Evolutionary conservation across 2,329 filamentous ascomycete genomes (phyloP), one percentile per base, ranked within the genome.

Genomic region (Verticillium isaacii): DNA sequence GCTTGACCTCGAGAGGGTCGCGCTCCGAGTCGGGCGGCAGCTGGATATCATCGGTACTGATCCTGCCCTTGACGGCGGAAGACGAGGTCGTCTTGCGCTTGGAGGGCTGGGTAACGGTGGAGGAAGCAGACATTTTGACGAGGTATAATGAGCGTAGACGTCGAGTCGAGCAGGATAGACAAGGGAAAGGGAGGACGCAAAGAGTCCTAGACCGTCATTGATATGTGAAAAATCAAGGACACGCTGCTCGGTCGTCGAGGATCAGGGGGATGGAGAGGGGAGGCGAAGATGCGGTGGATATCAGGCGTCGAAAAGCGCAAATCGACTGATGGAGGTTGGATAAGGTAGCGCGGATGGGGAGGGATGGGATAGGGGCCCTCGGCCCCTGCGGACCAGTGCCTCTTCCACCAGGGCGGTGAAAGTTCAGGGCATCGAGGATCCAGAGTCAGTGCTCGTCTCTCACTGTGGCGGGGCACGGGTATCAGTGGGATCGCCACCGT

Each of bases 1-100:
- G 74, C 59, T 74, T 74, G n/a, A 70, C 66, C 68, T 79, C 77
- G 60, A 77, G 65, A 36, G 73, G 70, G 60, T 83, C 75, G 60
- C 75, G 71, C 62, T 78, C 72, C 57, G 71, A 65, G 25, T 69
- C 64, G 41, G 66, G 58, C 23, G 58, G 37, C 62, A 60, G 45
- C 37, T 57, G 64, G 41, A 63, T 60, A 19, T 69, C 63, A n/a
- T 67, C 61, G 52, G 66, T 63, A 55, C 64, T 63, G 60, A 62
- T 60, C 39, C 63, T 63, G 58, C 63, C 68, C 45, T 67, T 65
- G 62, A 66, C 66, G 59, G 68, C 68, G 66, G 61, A 58, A 23
- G 63, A 55, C 55, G 59, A 56, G 41, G 52, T 52, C 45, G 64
- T 61, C 60, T 64, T 67, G 61, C 68, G 67, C 62, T 71, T 72